Conservation (phyloP, 495 filamentous ascomycete genomes). For the Trichoderma gamsii region DNA sequence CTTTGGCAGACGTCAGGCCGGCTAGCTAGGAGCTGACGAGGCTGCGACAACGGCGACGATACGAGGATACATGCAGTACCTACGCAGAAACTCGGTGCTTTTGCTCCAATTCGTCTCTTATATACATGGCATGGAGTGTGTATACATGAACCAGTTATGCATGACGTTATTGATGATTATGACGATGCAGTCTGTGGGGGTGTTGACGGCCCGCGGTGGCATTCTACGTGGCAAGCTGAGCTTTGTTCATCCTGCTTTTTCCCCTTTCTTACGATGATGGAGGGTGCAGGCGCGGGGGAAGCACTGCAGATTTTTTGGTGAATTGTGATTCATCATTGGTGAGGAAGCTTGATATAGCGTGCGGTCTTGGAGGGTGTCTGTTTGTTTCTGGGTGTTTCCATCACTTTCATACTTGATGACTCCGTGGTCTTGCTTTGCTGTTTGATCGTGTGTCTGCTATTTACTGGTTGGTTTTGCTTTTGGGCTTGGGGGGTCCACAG, state of each 20-base stretch:
- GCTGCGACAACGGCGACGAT: neutral
- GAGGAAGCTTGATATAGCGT: no score
- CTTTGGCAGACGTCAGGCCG: neutral
- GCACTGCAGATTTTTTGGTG: neutral
- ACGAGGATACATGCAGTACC: neutral
- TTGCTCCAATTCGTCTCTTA: neutral
- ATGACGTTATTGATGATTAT: conserved; percentile 3
- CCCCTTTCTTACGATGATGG: neutral
- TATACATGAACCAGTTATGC: neutral
- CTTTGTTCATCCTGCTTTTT: neutral
- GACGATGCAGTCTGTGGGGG: neutral
- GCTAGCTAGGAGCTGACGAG: neutral
- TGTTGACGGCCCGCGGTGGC: neutral
- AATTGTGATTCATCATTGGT: neutral
- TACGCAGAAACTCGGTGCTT: neutral
- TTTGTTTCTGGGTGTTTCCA: neutral
- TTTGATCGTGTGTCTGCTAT: neutral
- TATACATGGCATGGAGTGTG: neutral
- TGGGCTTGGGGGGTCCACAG: neutral
- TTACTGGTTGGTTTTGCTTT: neutral
- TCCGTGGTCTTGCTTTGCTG: no score
- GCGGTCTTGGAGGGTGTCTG: neutral
- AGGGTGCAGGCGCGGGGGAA: neutral
- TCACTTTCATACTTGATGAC: neutral
- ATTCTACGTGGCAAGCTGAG: neutral